phyloP scores from a whole-genome alignment of 208 protist species.

The Acanthamoeba divionensis region DNA sequence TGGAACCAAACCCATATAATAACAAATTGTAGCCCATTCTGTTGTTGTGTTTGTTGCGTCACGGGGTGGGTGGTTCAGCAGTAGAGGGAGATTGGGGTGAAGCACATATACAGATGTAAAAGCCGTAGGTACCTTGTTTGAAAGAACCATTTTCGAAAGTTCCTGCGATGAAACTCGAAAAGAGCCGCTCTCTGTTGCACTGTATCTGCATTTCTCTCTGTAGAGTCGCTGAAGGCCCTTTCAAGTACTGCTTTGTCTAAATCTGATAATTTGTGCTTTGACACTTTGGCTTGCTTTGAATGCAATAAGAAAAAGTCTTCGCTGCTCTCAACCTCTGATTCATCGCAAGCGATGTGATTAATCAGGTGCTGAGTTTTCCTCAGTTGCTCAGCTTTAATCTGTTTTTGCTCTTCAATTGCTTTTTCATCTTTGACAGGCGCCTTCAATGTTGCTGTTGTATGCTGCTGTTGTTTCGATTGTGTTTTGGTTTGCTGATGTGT shows the following conservation, averaged over 20 bases:
- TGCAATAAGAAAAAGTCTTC: conserved; percentile 34
- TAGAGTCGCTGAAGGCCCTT: neutral
- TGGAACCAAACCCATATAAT: conserved; percentile 39
- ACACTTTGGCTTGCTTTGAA: neutral
- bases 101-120: no score
- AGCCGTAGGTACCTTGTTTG: neutral
- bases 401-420: no score
- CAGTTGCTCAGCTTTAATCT: no score
- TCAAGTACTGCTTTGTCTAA: neutral
- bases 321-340: no score
- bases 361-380: no score
- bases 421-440: no score
- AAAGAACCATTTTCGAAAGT: conserved; percentile 11
- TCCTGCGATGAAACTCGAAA: neutral
- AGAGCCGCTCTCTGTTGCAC: neutral
- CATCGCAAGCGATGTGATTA: no score
- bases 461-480: no score
- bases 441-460: no score
- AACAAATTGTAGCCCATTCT: conserved; percentile 38
- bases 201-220: neutral
- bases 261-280: neutral
- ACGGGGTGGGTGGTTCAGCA: neutral
- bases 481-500: no score
- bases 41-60: neutral
- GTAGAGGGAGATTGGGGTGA: neutral